phyloP scores from a whole-genome alignment of 1,284 basidiomycete species.

The Rhodotorula sp. region DNA sequence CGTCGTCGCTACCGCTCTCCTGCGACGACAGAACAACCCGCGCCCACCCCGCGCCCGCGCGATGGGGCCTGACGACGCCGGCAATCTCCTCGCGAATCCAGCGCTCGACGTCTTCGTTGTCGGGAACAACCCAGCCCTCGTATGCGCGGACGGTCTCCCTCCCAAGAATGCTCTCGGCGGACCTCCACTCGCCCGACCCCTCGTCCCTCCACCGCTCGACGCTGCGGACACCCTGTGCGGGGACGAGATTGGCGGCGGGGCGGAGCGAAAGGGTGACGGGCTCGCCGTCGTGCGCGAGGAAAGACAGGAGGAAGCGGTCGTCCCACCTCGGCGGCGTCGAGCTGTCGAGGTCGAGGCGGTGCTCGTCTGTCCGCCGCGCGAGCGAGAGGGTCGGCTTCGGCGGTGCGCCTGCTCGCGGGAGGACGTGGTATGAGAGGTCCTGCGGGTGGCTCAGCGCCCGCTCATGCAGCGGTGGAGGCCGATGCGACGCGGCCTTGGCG shows the following conservation, averaged over 20 bases:
- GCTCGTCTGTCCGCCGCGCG: not conserved
- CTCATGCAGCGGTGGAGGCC: slow-evolving; percentile 20
- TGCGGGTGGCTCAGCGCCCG: slow-evolving; percentile 28
- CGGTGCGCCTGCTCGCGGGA: not conserved
- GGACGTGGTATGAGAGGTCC: slow-evolving; percentile 5
- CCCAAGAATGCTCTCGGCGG: slow-evolving; percentile 26
- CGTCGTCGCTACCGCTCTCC: slow-evolving; percentile 2
- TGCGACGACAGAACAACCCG: slow-evolving; percentile 23
- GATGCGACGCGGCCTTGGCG: slow-evolving; percentile 7
- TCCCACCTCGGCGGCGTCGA: slow-evolving; percentile 22
- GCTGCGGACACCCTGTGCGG: slow-evolving; percentile 39
- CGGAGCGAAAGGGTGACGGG: slow-evolving; percentile 41
- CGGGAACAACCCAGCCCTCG: slow-evolving; percentile 43
- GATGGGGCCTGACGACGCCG: slow-evolving; percentile 25
- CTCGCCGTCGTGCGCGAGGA: slow-evolving; percentile 25
- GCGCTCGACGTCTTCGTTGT: slow-evolving; percentile 27
- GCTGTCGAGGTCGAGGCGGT: not conserved
- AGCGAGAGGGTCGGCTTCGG: not conserved
- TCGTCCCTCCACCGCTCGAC: slow-evolving; percentile 35
- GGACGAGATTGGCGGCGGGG: slow-evolving; percentile 42
- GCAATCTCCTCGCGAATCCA: slow-evolving; percentile 40
- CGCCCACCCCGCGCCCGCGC: slow-evolving; percentile 41
- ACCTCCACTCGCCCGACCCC: slow-evolving; percentile 19
- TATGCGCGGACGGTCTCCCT: slow-evolving; percentile 42
- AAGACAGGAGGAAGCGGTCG: slow-evolving; percentile 38